Evolutionary conservation across 176 grass and related monocot genomes (phyloP).

Genomic region (Tuctoria greenei): DNA sequence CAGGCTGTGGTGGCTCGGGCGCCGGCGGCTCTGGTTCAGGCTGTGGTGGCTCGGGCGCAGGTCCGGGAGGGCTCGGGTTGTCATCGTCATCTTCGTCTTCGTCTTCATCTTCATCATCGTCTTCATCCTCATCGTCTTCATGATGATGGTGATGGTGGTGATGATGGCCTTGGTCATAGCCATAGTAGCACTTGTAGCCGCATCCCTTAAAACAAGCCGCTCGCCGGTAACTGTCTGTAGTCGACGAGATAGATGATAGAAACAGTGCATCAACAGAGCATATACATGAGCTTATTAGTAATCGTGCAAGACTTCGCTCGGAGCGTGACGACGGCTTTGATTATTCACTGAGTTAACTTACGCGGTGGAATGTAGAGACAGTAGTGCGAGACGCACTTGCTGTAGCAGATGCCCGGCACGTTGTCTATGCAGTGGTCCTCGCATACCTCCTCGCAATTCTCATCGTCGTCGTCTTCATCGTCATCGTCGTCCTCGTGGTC

Average conservation of each 20-base stretch:
- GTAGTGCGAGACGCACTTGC: background rate
- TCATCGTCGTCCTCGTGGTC: background rate
- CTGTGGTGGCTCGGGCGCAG: background rate
- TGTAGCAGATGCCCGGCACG: conserved; percentile 21
- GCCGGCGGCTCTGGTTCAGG: background rate
- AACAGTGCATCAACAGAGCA: background rate
- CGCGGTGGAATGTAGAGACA: conserved; percentile 3
- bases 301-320: background rate
- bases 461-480: background rate
- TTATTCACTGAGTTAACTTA: background rate
- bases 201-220: conserved; percentile 16
- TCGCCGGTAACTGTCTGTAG: conserved; percentile 7
- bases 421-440: conserved; percentile 9
- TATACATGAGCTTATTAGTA: background rate
- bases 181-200: conserved; percentile 24
- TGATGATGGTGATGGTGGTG: background rate
- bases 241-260: background rate
- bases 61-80: conserved; percentile 2
- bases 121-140: background rate
- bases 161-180: background rate
- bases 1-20: background rate
- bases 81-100: background rate
- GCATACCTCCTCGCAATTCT: background rate
- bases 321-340: background rate
- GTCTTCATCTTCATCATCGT: background rate